These are phyloP conservation scores for Boletus barrowsii DNA, from an alignment of 768 basidiomycete genomes.

Conservation along the genomic window DNA sequence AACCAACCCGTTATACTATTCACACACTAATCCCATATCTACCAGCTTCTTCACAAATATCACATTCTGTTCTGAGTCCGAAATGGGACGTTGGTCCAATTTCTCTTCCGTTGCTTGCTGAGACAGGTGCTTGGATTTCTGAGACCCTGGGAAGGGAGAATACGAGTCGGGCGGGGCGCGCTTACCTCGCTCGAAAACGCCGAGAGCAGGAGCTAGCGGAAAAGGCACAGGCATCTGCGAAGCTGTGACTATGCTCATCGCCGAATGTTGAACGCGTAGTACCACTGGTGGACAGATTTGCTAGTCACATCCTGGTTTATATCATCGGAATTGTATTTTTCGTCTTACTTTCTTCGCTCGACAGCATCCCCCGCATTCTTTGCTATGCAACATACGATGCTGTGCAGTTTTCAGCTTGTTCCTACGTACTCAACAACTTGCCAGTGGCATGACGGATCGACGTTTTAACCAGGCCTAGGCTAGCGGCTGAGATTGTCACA, in stretches of 20 bases:
- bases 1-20: neutral
- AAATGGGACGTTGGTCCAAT: conserved; percentile 37
- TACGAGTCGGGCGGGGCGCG: conserved; percentile 74
- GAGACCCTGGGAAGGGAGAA: conserved; percentile 61
- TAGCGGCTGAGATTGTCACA: too few species aligned
- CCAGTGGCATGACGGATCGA: too few species aligned
- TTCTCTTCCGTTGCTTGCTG: conserved; percentile 66
- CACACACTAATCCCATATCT: neutral
- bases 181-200: conserved; percentile 52
- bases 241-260: conserved; percentile 1
- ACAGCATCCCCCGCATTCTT: neutral
- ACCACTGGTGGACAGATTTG: neutral
- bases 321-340: neutral
- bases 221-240: conserved; percentile 8
- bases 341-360: neutral
- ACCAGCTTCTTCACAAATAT: neutral
- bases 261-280: neutral
- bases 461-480: too few species aligned
- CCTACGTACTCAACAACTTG: too few species aligned
- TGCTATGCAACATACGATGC: neutral
- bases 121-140: conserved; percentile 83
- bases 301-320: neutral
- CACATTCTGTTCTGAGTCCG: neutral
- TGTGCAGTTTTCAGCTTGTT: neutral
- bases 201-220: conserved; percentile 31